These are phyloP conservation scores for Boechera divaricarpa DNA, from an alignment of 345 rosid species.

Conservation along the genomic window DNA sequence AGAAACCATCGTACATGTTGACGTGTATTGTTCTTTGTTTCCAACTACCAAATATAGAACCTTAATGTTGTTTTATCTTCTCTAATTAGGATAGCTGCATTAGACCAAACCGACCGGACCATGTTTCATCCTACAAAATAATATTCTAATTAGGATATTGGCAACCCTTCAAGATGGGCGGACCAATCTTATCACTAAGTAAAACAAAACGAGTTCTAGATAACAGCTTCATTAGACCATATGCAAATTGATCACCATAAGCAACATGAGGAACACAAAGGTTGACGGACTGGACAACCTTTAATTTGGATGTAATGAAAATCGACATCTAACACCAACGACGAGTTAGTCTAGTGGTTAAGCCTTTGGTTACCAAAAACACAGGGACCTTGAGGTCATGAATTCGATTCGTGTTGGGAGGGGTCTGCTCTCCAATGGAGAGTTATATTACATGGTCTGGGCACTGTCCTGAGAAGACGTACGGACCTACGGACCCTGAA, in stretches of 20 bases:
- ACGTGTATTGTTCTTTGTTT: slow-evolving; percentile 30
- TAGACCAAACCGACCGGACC: background rate
- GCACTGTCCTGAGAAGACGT: no score
- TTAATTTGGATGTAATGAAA: background rate
- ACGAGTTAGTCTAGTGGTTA: no score
- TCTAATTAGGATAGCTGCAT: background rate
- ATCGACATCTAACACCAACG: background rate
- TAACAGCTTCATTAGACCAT: background rate
- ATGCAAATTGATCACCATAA: background rate
- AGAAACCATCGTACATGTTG: slow-evolving; percentile 21
- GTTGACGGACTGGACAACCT: background rate
- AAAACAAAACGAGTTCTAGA: background rate
- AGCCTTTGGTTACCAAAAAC: no score
- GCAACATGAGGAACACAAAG: background rate
- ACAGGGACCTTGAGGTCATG: rapidly evolving
- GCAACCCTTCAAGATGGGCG: background rate
- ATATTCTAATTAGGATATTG: background rate
- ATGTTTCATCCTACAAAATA: background rate
- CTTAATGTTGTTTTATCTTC: slow-evolving; percentile 30
- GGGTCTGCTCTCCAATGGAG: no score
- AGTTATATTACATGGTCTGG: no score
- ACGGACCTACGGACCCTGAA: no score
- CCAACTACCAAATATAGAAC: slow-evolving; percentile 23
- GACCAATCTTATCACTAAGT: background rate
- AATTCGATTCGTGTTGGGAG: no score